These are phyloP conservation scores for Beta macrorhiza DNA, from an alignment of 179 eudicot species.

Conservation along the genomic window DNA sequence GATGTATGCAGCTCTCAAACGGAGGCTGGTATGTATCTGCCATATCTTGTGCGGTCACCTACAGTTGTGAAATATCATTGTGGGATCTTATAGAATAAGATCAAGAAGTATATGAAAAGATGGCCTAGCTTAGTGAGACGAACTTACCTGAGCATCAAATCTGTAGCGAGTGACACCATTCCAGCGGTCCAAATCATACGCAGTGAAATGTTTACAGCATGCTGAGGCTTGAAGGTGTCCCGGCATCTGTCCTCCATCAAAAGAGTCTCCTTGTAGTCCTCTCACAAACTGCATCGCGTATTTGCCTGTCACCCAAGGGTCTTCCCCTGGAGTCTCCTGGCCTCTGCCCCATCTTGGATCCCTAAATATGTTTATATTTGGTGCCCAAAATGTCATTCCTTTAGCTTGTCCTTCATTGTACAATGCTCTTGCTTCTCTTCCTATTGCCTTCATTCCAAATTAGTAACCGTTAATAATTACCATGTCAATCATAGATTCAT, in stretches of 20 bases:
- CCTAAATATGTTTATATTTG: constrained; percentile 84
- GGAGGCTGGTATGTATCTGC: constrained; percentile 93
- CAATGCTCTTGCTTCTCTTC: constrained; percentile 75
- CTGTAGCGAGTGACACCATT: constrained; percentile 50
- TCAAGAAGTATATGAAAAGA: too few species aligned
- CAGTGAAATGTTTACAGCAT: constrained; percentile 93
- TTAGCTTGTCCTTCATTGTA: constrained; percentile 81
- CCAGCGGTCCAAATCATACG: constrained; percentile 90
- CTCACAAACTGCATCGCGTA: constrained; percentile 73
- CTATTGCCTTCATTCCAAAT: constrained; percentile 49
- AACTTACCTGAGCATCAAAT: constrained; percentile 75
- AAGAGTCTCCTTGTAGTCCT: constrained; percentile 78
- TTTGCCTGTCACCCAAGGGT: constrained; percentile 56
- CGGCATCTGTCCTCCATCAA: constrained; percentile 43
- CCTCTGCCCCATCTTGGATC: constrained; percentile 99
- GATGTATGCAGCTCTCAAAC: constrained; percentile 62
- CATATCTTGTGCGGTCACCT: constrained; percentile 79
- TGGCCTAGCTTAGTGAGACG: neutral
- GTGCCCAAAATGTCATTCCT: constrained; percentile 98
- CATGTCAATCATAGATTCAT: too few species aligned
- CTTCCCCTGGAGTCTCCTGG: constrained; percentile 94
- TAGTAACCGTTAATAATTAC: neutral
- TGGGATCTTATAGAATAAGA: too few species aligned
- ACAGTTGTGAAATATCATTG: neutral
- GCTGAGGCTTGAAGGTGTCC: constrained; percentile 76